Base-by-base conservation (phyloP, 148 eudicot species). In the Cornus kousa region DNA sequence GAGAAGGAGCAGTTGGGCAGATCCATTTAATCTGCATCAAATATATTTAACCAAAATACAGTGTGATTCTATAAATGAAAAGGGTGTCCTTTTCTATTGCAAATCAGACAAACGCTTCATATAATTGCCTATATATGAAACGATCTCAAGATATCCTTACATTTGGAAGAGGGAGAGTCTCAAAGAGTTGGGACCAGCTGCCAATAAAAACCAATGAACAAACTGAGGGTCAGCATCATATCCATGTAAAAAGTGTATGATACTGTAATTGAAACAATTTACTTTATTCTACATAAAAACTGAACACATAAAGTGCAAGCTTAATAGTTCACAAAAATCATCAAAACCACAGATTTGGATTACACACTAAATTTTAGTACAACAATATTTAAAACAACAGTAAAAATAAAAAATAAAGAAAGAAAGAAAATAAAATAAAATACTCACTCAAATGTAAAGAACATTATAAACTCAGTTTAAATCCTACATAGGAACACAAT, bases 151-250 rank as follows among this genome's bases (percentile, higher is more conserved):
- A 60, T 0, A 73, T 72, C 74, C 96, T 91, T 86, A 95, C 98
- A 87, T 95, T 95, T 69, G 94, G 93, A 82, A 95, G 91, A 80
- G 98, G 97, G 80, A 95, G 89, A 50, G 97, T 88, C 90, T 95
- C 98, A 91, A 95, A 80, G 77, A 92, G 85, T 79, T 89, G 97
- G 79, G 97, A 89, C 98, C 98, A 94, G 86, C 98, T 94, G 93
- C 88, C 80, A 85, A 66, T 73, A 71, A 71, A 79, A 78, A 48
- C 13, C 28, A 67, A 53, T 65, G 9, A 35, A 57, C 28, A 69
- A 66, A 55, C 69, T 69, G 62, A 48, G 71, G 72, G 17, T 31
- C 20, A 2, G n/a, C 67, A 55, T 60, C 39, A 48, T 9, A 46
- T 67, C 50, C 20, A 4, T 48, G 13, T 50, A 13, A 43, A 35